These are phyloP conservation scores for Solanum bukasovii DNA, from an alignment of 257 asterid genomes.

Conservation along the genomic window DNA sequence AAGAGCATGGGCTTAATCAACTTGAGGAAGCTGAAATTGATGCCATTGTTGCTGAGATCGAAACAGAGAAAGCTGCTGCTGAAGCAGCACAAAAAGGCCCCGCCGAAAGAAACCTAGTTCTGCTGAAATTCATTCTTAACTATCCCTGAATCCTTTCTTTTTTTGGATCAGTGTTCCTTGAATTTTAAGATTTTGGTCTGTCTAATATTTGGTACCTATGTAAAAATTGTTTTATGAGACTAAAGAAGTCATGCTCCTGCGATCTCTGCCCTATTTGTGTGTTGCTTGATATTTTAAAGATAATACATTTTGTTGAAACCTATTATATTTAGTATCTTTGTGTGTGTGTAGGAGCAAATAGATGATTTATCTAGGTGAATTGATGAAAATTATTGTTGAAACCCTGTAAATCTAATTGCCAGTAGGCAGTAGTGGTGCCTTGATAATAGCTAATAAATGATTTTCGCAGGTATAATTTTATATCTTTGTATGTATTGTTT, in stretches of 20 bases:
- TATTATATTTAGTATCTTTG: no score
- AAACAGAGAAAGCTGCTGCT: conserved; percentile 94
- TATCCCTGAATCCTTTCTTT: background rate
- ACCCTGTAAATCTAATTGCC: no score
- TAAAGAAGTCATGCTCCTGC: background rate
- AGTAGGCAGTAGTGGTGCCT: no score
- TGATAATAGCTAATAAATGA: no score
- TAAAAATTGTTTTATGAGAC: background rate
- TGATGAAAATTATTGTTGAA: no score
- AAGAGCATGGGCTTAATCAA: conserved; percentile 60
- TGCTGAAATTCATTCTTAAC: background rate
- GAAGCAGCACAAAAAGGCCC: conserved; percentile 94
- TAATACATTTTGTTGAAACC: no score
- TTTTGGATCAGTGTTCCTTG: conserved; percentile 4
- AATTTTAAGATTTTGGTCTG: background rate
- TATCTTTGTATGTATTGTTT: no score
- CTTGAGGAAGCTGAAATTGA: conserved; percentile 96
- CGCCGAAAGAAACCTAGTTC: conserved; percentile 39
- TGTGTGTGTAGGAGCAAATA: no score
- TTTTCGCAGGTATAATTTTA: no score
- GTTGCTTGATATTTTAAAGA: background rate
- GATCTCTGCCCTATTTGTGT: background rate
- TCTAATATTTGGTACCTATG: background rate
- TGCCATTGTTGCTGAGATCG: conserved; percentile 76
- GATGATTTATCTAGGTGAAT: no score